Evolutionary conservation across 2,329 filamentous ascomycete species (phyloP).

Genomic region (Cladosporium velox): DNA sequence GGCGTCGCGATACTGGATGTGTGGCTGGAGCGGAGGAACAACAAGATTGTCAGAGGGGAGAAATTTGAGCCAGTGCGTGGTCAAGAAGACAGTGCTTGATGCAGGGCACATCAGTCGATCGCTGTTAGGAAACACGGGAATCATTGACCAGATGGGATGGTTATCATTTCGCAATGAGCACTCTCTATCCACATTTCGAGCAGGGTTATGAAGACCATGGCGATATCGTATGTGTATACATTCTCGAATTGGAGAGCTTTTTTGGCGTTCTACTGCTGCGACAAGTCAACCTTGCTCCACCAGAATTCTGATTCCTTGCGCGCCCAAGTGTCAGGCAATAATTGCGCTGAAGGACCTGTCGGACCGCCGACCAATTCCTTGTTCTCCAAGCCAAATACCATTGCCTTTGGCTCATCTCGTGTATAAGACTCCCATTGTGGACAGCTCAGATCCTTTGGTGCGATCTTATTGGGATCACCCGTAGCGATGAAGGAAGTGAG

Average conservation of each 20-base stretch:
- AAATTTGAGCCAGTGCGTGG: slow-evolving; percentile 10
- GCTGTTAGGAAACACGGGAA: background rate
- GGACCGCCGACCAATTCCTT: slow-evolving; percentile 51
- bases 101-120: background rate
- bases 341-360: slow-evolving; percentile 48
- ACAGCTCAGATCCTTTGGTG: slow-evolving; percentile 27
- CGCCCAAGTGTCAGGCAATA: slow-evolving; percentile 49
- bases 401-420: slow-evolving; percentile 28
- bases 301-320: slow-evolving; percentile 59
- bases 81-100: background rate
- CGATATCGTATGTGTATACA: background rate
- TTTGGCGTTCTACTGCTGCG: slow-evolving; percentile 26
- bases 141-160: background rate
- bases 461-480: slow-evolving; percentile 36
- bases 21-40: background rate
- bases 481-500: slow-evolving; percentile 38
- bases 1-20: slow-evolving; percentile 27
- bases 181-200: background rate
- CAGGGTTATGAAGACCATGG: background rate
- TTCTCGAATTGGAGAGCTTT: background rate
- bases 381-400: slow-evolving; percentile 63
- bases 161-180: background rate
- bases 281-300: slow-evolving; percentile 55
- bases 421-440: slow-evolving; percentile 33
- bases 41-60: background rate